A percentile compares a stretch with the other conserved stretches of the same genome.
Conservation (phyloP, 768 basidiomycete species). For the Russula emetica region DNA sequence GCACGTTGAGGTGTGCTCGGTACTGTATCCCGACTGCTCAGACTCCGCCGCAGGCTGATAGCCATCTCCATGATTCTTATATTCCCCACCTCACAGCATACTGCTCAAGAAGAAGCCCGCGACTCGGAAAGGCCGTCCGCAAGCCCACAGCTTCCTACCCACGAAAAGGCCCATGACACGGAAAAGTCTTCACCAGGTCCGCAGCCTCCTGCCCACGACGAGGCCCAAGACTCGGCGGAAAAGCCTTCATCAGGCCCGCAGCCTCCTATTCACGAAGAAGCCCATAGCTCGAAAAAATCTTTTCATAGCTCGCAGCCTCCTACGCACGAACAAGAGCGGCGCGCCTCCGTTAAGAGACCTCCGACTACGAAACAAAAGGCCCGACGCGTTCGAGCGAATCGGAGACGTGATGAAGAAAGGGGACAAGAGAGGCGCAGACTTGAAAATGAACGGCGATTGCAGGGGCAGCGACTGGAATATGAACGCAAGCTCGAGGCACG, state of each 20-base stretch:
- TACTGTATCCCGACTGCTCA: background rate
- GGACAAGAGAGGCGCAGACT: background rate
- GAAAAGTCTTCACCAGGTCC: no score
- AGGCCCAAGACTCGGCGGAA: no score
- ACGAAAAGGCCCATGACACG: background rate
- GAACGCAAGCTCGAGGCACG: constrained; percentile 10
- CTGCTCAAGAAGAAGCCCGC: background rate
- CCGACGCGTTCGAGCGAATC: no score
- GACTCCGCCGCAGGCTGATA: background rate
- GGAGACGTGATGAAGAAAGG: background rate
- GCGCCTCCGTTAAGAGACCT: background rate
- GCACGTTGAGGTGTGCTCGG: constrained; percentile 1
- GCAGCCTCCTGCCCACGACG: background rate
- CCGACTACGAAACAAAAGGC: background rate
- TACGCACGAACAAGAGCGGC: background rate
- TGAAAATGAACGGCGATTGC: constrained; percentile 10
- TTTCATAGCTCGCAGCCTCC: background rate
- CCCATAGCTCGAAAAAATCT: background rate
- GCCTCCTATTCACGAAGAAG: background rate
- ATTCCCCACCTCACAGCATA: background rate
- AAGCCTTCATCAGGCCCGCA: background rate
- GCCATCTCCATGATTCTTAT: background rate
- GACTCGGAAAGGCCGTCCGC: background rate
- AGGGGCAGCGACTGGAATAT: constrained; percentile 9
- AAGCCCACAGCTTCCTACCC: background rate